Evolutionary conservation across 1,139 yeast genomes (phyloP).

Genomic region (Sugiyamaella xylanicola): DNA sequence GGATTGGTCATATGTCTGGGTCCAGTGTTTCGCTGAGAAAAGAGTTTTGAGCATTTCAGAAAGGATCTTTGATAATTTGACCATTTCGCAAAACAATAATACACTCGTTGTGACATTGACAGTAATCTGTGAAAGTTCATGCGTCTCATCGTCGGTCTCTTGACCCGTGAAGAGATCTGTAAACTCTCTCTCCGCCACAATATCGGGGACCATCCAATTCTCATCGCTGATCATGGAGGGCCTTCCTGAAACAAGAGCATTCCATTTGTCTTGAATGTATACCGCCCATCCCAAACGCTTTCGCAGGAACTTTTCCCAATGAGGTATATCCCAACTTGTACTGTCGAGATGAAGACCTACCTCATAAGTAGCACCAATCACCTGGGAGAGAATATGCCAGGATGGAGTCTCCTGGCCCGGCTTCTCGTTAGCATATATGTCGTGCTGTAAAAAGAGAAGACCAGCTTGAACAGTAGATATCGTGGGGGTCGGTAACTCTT

Average conservation of each 20-base stretch:
- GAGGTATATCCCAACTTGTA: slow-evolving; percentile 32
- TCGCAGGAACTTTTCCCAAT: slow-evolving; percentile 34
- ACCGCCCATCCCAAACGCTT: slow-evolving; percentile 38
- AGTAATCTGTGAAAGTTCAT: slow-evolving; percentile 9
- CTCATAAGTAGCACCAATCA: slow-evolving; percentile 32
- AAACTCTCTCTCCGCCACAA: slow-evolving; percentile 31
- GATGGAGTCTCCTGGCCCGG: slow-evolving; percentile 29
- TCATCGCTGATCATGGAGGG: slow-evolving; percentile 35
- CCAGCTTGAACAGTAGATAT: slow-evolving; percentile 36
- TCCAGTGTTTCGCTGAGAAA: slow-evolving; percentile 68
- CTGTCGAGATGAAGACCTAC: slow-evolving; percentile 36
- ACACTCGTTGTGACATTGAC: slow-evolving; percentile 21
- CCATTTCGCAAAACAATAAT: slow-evolving; percentile 63
- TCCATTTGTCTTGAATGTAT: slow-evolving; percentile 40
- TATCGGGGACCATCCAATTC: slow-evolving; percentile 45
- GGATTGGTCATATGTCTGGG: slow-evolving; percentile 52
- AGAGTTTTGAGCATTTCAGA: slow-evolving; percentile 71
- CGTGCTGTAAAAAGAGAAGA: slow-evolving; percentile 32
- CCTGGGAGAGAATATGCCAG: slow-evolving; percentile 34
- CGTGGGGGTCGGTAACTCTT: slow-evolving; percentile 33
- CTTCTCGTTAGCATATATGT: slow-evolving; percentile 28
- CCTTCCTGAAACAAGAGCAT: slow-evolving; percentile 37
- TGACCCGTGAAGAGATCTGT: slow-evolving; percentile 22
- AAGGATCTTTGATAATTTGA: slow-evolving; percentile 66
- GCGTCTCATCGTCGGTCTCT: background rate